Evolutionary conservation across 2,329 filamentous ascomycete genomes (phyloP).

Genomic region (Aureobasidium subglaciale): DNA sequence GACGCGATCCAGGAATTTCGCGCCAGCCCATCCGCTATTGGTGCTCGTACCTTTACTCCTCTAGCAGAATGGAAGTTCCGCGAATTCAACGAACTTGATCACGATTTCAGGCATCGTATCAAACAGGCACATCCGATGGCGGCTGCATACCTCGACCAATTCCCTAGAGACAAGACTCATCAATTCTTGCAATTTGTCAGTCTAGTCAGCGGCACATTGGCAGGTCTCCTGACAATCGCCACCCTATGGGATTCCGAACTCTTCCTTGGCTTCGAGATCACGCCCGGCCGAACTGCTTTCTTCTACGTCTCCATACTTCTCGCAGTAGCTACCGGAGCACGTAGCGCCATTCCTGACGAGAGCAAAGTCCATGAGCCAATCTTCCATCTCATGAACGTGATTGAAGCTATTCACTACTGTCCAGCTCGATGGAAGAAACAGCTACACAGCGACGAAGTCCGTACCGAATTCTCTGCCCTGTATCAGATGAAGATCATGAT

Average conservation of each 20-base stretch:
- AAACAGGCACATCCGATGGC: slow-evolving; percentile 96
- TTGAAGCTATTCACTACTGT: slow-evolving; percentile 86
- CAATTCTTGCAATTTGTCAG: slow-evolving; percentile 77
- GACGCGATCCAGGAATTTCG: slow-evolving; percentile 66
- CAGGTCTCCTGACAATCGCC: slow-evolving; percentile 74
- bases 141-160: slow-evolving; percentile 87
- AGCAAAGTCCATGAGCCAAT: slow-evolving; percentile 87
- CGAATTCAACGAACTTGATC: slow-evolving; percentile 93
- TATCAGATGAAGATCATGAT: slow-evolving; percentile 91
- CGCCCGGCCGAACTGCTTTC: slow-evolving; percentile 75
- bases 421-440: slow-evolving; percentile 82
- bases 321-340: slow-evolving; percentile 73
- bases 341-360: slow-evolving; percentile 76
- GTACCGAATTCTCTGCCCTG: slow-evolving; percentile 78
- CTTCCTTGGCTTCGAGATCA: slow-evolving; percentile 87
- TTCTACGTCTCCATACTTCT: slow-evolving; percentile 85
- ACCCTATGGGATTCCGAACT: slow-evolving; percentile 86
- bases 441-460: slow-evolving; percentile 90
- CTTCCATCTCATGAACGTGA: slow-evolving; percentile 78
- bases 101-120: slow-evolving; percentile 80
- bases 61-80: slow-evolving; percentile 97
- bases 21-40: slow-evolving; percentile 80
- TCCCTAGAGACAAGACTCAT: slow-evolving; percentile 89
- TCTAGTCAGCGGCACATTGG: slow-evolving; percentile 79
- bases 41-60: slow-evolving; percentile 85